Evolutionary conservation across 176 grass and related monocot genomes (phyloP), one percentile per base, ranked within the genome.

Genomic region (Chrysopogon serrulatus): DNA sequence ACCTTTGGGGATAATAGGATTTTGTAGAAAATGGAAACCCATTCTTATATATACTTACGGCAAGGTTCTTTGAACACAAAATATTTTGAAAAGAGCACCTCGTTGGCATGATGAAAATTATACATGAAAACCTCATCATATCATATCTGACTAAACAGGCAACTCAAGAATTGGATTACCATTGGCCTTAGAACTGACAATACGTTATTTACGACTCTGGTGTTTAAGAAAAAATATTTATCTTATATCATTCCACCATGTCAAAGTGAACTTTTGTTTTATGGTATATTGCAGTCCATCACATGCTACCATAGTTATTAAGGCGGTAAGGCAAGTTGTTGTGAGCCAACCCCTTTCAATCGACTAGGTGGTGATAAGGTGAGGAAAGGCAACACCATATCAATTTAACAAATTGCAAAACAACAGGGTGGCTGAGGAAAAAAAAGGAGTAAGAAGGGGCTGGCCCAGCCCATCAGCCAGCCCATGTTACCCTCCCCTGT

Each of bases 231-330:
- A 75, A 77, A 77, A 69, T 4, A 5, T 4, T 23, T 72, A 11
- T 30, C 19, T 44, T 13, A 74, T 42, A 73, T 71, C 10, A 18
- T 79, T 19, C 6, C 42, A 77, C 76, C 41, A 78, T 65, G 44
- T 83, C 42, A 76, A 54, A 49, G 30, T 31, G 13, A 62, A 65
- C 33, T 69, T 77, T 62, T 71, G 62, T 17, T 86, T 75, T 26
- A 32, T 79, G 63, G 33, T 71, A 77, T 4, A 62, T 66, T 60
- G 65, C 15, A 83, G 74, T 70, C 14, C 13, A 61, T 39, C 40
- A 23, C 51, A 56, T 56, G 51, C 51, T 21, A 56, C 21, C 19
- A 56, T 23, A n/a, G 51, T 56, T 56, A n/a, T 56, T 56, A 56
- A n/a, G 19, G 21, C 51, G 2, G 51, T n/a, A 56, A 56, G 51